Conservation (phyloP, 164 flowering plant genomes). For the Warburgia ugandensis region DNA sequence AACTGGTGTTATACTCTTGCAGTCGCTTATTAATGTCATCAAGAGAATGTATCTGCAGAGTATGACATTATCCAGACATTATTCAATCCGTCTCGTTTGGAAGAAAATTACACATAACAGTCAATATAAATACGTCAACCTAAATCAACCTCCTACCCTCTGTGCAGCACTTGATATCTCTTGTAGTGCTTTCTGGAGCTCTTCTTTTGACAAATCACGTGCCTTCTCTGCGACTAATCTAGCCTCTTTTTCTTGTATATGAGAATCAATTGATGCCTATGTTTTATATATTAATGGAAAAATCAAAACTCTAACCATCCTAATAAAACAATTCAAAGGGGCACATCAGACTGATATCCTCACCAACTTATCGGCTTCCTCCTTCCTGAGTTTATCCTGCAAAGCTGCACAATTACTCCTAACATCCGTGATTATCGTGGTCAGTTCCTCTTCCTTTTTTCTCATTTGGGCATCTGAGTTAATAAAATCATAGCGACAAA, state of each 20-base stretch:
- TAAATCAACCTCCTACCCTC: constrained; percentile 33
- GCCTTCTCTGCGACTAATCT: constrained; percentile 39
- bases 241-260: constrained; percentile 44
- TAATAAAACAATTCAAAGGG: no score
- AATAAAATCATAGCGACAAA: not conserved
- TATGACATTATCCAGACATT: not conserved
- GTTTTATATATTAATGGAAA: not conserved
- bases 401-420: constrained; percentile 30
- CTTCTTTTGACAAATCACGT: constrained; percentile 35
- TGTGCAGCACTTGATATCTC: constrained; percentile 51
- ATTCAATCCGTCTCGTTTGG: not conserved
- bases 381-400: constrained; percentile 44
- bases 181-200: constrained; percentile 40
- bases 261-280: constrained; percentile 44
- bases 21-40: constrained; percentile 69
- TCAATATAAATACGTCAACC: not conserved
- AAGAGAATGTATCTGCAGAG: constrained; percentile 55
- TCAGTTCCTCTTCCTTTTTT: constrained; percentile 60
- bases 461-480: constrained; percentile 45
- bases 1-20: constrained; percentile 87
- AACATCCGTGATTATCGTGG: constrained; percentile 37
- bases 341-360: constrained; percentile 12
- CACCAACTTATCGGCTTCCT: constrained; percentile 64
- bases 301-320: not conserved
- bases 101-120: not conserved